Conservation (phyloP, 192 early-diverging fungal genomes). For the Backusella morwellensis region DNA sequence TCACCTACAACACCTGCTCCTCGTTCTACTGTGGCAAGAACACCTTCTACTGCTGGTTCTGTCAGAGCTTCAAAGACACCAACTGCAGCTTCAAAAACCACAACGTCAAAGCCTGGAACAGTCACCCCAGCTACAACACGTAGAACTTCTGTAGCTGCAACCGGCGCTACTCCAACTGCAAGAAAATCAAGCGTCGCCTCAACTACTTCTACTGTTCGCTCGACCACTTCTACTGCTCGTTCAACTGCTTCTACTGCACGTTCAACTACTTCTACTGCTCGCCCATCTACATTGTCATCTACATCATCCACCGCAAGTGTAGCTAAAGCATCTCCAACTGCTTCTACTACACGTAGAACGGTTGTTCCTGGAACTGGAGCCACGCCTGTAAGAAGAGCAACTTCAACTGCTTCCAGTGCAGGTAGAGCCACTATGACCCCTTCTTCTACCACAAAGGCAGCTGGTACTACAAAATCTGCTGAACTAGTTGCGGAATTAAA, state of each 20-base stretch:
- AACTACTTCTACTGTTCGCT: not conserved
- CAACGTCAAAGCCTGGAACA: not conserved
- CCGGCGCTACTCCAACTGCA: not conserved
- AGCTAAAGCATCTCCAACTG: constrained; percentile 7
- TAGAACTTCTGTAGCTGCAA: not conserved
- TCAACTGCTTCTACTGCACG: not conserved
- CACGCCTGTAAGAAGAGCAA: not conserved
- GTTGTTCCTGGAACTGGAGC: not conserved
- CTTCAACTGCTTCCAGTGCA: not conserved
- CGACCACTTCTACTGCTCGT: not conserved
- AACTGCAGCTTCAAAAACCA: not conserved
- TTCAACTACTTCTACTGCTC: not conserved
- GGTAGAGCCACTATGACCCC: not conserved
- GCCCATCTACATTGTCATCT: not conserved
- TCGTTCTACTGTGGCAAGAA: not conserved
- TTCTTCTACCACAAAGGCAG: not conserved
- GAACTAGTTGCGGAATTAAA: constrained; percentile 16
- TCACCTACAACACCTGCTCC: not conserved
- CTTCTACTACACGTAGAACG: constrained; percentile 10
- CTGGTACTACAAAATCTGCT: not conserved
- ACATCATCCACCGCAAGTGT: not conserved
- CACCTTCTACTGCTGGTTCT: not conserved
- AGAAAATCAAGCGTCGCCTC: not conserved
- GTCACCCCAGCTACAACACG: not conserved
- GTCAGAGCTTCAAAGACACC: constrained; percentile 8